Conservation (phyloP, 2,329 filamentous ascomycete species). For the Graphilbum ipis-grandicollis region DNA sequence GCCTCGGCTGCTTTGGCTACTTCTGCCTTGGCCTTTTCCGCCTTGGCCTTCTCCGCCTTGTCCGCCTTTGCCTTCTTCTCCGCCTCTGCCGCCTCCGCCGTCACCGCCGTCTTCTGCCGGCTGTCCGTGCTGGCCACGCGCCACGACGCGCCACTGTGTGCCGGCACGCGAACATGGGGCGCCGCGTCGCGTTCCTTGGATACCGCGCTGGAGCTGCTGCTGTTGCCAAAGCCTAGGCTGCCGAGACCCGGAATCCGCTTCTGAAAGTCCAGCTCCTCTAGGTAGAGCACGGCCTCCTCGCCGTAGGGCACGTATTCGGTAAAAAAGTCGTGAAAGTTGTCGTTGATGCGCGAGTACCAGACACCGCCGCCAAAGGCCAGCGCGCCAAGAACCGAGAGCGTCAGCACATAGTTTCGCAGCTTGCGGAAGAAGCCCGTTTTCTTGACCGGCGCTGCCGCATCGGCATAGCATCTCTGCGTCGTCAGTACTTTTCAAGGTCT, state of each 20-base stretch:
- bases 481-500: not conserved
- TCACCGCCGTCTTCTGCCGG: slow-evolving; percentile 28
- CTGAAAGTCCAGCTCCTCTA: slow-evolving; percentile 88
- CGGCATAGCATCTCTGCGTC: slow-evolving; percentile 38
- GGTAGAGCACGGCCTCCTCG: slow-evolving; percentile 84
- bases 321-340: slow-evolving; percentile 98
- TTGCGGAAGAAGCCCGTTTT: slow-evolving; percentile 53
- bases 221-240: too few relatives aligned
- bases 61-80: too few relatives aligned
- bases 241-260: slow-evolving; percentile 74
- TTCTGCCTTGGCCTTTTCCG: not conserved
- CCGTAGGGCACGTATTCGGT: slow-evolving; percentile 92
- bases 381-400: slow-evolving; percentile 57
- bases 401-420: slow-evolving; percentile 61
- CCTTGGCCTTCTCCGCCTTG: too few relatives aligned
- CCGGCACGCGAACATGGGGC: slow-evolving; percentile 64
- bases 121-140: slow-evolving; percentile 48
- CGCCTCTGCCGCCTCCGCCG: slow-evolving; percentile 10
- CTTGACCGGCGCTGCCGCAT: slow-evolving; percentile 21
- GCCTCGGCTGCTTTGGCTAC: too few relatives aligned
- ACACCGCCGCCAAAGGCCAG: slow-evolving; percentile 76
- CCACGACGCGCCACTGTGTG: slow-evolving; percentile 73
- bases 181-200: slow-evolving; percentile 36
- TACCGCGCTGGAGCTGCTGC: too few relatives aligned
- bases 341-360: slow-evolving; percentile 81